Conservation (phyloP, 2,329 filamentous ascomycete species). For the Calycina herbarum region DNA sequence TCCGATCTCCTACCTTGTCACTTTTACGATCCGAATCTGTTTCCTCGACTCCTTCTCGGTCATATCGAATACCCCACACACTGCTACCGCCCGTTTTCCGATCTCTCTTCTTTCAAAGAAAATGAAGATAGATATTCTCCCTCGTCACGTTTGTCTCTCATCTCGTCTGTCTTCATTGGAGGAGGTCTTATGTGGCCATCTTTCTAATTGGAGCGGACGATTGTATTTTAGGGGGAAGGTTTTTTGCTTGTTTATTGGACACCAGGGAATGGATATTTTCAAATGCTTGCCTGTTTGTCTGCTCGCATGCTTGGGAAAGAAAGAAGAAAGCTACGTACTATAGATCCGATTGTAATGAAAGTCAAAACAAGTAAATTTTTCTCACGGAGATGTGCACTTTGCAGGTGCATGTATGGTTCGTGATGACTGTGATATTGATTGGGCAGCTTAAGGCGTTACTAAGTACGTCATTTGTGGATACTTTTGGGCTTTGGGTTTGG, state of each 20-base stretch:
- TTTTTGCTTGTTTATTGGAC: background rate
- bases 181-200: background rate
- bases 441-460: too few species aligned
- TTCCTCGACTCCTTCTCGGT: background rate
- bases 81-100: background rate
- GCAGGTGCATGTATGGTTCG: too few species aligned
- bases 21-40: background rate
- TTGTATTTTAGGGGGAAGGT: background rate
- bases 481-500: too few species aligned
- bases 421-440: too few species aligned
- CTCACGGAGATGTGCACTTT: too few species aligned
- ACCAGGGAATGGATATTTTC: background rate
- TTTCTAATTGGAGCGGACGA: background rate
- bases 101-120: background rate
- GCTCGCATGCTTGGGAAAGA: background rate
- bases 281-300: background rate
- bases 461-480: too few species aligned
- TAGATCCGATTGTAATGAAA: conserved; percentile 8
- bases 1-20: background rate
- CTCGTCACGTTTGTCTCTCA: background rate
- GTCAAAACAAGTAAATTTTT: background rate
- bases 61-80: conserved; percentile 3
- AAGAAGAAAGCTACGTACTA: background rate
- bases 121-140: background rate
- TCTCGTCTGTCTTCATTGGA: background rate